Conservation (phyloP, 495 filamentous ascomycete genomes). For the Tetracladium marchalianum region DNA sequence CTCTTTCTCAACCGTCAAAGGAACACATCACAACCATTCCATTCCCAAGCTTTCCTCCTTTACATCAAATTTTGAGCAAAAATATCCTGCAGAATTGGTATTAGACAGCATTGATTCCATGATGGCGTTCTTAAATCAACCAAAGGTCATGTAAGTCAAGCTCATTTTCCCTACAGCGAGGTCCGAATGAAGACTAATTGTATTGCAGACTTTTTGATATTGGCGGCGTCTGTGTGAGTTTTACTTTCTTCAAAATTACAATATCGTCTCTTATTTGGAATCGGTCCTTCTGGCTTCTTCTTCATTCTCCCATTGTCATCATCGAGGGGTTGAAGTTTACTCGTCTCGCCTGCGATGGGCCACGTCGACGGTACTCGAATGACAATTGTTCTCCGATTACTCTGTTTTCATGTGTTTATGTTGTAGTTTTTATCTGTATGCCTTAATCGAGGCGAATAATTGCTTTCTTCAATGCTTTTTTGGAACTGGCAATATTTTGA, state of each 20-base stretch:
- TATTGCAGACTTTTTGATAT: conserved; percentile 68
- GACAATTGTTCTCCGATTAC: too few species aligned
- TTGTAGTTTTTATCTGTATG: too few species aligned
- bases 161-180: background rate
- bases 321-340: too few species aligned
- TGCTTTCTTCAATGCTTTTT: too few species aligned
- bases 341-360: too few species aligned
- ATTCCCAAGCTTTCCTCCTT: background rate
- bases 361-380: too few species aligned
- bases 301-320: background rate
- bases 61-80: conserved; percentile 12
- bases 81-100: conserved; percentile 15
- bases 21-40: background rate
- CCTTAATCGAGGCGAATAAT: too few species aligned
- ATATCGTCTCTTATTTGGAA: too few species aligned
- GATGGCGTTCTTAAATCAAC: conserved; percentile 34
- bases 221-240: conserved; percentile 88
- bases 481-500: too few species aligned
- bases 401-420: too few species aligned
- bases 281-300: background rate
- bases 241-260: background rate
- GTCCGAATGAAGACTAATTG: background rate
- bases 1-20: background rate
- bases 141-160: conserved; percentile 53
- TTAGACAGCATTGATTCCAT: conserved; percentile 21